These are phyloP conservation scores for Paratrypanosoma confusum DNA, from an alignment of 208 protist species.

Conservation along the genomic window DNA sequence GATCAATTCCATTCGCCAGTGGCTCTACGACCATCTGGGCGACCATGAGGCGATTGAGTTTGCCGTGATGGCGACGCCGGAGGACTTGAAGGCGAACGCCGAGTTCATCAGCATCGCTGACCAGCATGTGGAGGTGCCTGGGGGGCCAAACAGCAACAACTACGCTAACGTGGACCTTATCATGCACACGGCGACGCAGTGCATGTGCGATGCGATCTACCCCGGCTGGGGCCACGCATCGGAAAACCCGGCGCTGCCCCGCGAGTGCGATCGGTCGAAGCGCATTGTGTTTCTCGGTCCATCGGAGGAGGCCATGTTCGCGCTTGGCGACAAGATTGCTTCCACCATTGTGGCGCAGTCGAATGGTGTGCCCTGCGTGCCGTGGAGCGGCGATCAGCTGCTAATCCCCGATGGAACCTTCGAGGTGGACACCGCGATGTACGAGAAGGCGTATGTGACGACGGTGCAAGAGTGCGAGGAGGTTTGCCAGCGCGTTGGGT, in stretches of 20 bases:
- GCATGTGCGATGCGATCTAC: constrained; percentile 94
- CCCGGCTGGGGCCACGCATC: constrained; percentile 98
- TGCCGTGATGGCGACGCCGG: constrained; percentile 96
- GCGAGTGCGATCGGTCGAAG: constrained; percentile 45
- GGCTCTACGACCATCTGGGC: constrained; percentile 93
- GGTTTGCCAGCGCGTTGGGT: constrained; percentile 87
- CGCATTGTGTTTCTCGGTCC: constrained; percentile 73
- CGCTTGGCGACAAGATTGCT: constrained; percentile 97
- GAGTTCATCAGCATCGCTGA: constrained; percentile 98
- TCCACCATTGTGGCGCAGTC: constrained; percentile 96
- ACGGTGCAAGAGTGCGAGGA: constrained; percentile 83
- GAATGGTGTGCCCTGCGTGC: constrained; percentile 89
- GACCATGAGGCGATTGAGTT: constrained; percentile 92
- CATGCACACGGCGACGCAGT: constrained; percentile 91
- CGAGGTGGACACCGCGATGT: constrained; percentile 72
- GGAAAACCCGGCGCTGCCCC: constrained; percentile 96
- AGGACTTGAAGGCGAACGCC: constrained; percentile 97
- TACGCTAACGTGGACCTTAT: constrained; percentile 98
- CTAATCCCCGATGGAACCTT: constrained; percentile 34
- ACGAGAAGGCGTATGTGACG: constrained; percentile 86
- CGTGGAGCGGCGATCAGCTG: constrained; percentile 84
- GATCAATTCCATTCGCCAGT: constrained; percentile 95
- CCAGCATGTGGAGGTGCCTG: constrained; percentile 89
- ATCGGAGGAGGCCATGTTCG: constrained; percentile 78
- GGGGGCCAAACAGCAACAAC: constrained; percentile 97